Evolutionary conservation across 257 asterid species (phyloP), one percentile per base, ranked within the genome.

Genomic region (Eucommia ulmoides): DNA sequence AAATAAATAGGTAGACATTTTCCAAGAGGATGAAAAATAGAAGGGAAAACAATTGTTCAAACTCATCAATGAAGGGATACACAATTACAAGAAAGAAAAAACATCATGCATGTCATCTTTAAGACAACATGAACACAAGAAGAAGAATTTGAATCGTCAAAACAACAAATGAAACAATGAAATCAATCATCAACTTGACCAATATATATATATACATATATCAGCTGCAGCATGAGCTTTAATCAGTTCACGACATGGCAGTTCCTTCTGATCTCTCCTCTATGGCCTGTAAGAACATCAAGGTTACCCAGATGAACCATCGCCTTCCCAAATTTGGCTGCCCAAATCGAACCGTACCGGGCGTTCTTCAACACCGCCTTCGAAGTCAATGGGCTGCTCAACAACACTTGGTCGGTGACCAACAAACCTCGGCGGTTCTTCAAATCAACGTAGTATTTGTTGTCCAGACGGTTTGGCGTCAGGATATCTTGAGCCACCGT

Each of bases 381-480:
- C 16, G 73, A 58, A n/a, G 73, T 70, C 50, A 18, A 26, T 0
- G 44, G 52, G 33, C 67, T 61, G 18, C 20, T 56, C 56, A 22
- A 4, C 0, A 74, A 51, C 0, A 58, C 56, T 35, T 74, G 78
- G 45, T 74, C 81, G 1, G 75, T 68, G 15, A 61, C 51, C 23
- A 72, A 19, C 48, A 76, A 3, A 0, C 77, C 83, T 0, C 49
- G 49, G 4, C 29, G 1, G 8, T 51, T 53, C 60, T 22, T 22
- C 53, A 72, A 26, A 56, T 46, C 48, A 12, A 2, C 26, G 23
- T 65, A 75, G 44, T 68, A 75, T 52, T 59, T 46, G 16, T 65
- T 72, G 24, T 72, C 83, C 65, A 72, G 48, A 1, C n/a, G 41
- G 1, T 52, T 63, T 14, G 80, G 80, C 8, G 80, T 69, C 24